These are phyloP conservation scores for Kwoniella heveanensis DNA, from an alignment of 768 basidiomycete genomes.

Conservation along the genomic window DNA sequence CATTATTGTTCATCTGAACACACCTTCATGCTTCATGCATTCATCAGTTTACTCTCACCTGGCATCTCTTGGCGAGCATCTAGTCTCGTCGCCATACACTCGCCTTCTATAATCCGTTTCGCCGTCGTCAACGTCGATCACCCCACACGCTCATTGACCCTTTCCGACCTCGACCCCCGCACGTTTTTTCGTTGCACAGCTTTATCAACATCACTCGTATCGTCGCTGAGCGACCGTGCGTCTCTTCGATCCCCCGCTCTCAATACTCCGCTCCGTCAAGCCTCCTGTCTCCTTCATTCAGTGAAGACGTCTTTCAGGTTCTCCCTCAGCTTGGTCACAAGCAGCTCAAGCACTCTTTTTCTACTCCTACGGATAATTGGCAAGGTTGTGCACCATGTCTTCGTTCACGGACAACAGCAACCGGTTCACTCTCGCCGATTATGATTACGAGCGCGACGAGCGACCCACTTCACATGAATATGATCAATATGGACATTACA, in stretches of 20 bases:
- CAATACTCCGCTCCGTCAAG: neutral
- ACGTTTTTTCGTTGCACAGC: constrained; percentile 9
- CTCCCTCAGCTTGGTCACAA: too few relatives aligned
- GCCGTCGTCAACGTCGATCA: neutral
- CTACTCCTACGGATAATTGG: too few relatives aligned
- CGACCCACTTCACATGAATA: neutral
- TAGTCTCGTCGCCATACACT: neutral
- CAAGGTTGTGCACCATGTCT: neutral
- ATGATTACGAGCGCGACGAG: constrained; percentile 33
- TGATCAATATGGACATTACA: neutral
- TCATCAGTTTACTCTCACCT: neutral
- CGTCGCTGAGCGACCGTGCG: constrained; percentile 17
- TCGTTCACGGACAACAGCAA: constrained; percentile 12
- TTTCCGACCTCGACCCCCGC: neutral
- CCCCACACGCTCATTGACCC: constrained; percentile 4
- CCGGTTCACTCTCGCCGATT: constrained; percentile 46
- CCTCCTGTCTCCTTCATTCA: too few relatives aligned
- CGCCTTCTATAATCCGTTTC: neutral
- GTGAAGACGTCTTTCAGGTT: too few relatives aligned
- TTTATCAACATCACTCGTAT: neutral
- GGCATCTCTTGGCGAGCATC: too few relatives aligned
- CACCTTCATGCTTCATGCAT: neutral
- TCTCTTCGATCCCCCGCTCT: neutral
- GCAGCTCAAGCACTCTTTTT: too few relatives aligned
- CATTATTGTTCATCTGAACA: neutral